Evolutionary conservation across 768 basidiomycete genomes (phyloP).

Genomic region (Hericium alpestre): DNA sequence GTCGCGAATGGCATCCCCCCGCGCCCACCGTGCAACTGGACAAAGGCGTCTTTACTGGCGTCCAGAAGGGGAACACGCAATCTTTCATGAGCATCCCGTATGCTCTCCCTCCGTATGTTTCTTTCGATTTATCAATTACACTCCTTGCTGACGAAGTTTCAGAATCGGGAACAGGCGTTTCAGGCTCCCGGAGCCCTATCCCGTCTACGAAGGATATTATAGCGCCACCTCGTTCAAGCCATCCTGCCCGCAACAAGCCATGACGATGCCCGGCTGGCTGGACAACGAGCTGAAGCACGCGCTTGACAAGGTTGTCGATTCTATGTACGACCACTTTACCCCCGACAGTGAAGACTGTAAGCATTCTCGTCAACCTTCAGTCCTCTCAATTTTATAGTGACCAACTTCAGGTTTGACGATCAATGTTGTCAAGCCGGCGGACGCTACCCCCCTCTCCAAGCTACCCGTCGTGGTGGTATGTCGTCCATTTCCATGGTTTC

Average conservation of each 20-base stretch:
- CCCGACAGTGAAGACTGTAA: slow-evolving; percentile 13
- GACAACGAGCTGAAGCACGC: neutral
- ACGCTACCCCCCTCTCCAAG: neutral
- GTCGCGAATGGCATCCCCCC: slow-evolving; percentile 44
- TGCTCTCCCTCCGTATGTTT: neutral
- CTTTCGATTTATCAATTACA: neutral
- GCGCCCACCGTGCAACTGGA: neutral
- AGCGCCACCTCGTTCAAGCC: neutral
- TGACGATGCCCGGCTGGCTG: neutral
- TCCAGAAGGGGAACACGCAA: neutral
- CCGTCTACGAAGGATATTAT: neutral
- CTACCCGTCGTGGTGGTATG: slow-evolving; percentile 17
- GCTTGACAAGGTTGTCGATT: neutral
- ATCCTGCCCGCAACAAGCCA: neutral
- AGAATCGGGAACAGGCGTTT: neutral
- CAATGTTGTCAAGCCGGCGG: slow-evolving; percentile 13
- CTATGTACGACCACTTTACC: neutral
- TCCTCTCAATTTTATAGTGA: neutral
- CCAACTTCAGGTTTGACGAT: slow-evolving; percentile 15
- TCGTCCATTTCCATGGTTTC: neutral
- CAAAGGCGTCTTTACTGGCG: neutral
- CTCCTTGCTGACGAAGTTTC: neutral
- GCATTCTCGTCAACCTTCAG: neutral
- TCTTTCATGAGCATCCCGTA: neutral
- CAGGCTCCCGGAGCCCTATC: neutral